Base-by-base conservation (phyloP, 2,329 filamentous ascomycete genomes). In the Albifimbria verrucaria region DNA sequence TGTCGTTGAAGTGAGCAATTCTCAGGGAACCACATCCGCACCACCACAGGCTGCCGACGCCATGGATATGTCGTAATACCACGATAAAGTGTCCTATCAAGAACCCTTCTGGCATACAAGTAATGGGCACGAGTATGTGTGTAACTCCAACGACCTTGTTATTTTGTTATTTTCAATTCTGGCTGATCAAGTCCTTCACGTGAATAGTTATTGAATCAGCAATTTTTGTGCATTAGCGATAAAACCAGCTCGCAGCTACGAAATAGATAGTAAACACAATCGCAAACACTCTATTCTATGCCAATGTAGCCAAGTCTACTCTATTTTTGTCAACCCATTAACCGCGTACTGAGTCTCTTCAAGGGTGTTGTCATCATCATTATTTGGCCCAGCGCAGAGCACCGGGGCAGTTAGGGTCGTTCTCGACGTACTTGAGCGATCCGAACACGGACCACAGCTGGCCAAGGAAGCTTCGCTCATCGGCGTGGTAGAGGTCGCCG, bases 401-500 rank as follows among this genome's bases (percentile, higher is more conserved):
- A 41, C 62, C 62, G 9, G 54, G 51, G 41, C 50, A 51, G 43
- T 52, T 53, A n/a, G 62, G 62, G 55, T 65, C 62, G 47, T 55
- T 57, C 60, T 65, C 62, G 9, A 65, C 62, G 36, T 65, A 65
- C 60, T 65, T 65, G 56, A 65, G 62, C n/a, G 52, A 39, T 25
- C 62, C 61, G 39, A 65, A 65, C 48, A 61, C 58, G 54, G 58
- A 56, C 63, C 63, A 65, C 3, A 65, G 56, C 57, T 65, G 63
- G 2, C 63, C 63, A 10, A 65, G 32, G 58, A 65, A 65, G 62
- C 20, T 65, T 49, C 63, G 63, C 43, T 61, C 56, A 46, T 65
- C 63, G 32, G 49, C 48, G 63, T 91, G 89, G 79, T 97, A 97
- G 80, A 96, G 92, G 62, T 80, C 77, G 68, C 93, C 93, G 88